Conservation (phyloP, 31 red algal genomes). For the Porphyra umbilicalis region DNA sequence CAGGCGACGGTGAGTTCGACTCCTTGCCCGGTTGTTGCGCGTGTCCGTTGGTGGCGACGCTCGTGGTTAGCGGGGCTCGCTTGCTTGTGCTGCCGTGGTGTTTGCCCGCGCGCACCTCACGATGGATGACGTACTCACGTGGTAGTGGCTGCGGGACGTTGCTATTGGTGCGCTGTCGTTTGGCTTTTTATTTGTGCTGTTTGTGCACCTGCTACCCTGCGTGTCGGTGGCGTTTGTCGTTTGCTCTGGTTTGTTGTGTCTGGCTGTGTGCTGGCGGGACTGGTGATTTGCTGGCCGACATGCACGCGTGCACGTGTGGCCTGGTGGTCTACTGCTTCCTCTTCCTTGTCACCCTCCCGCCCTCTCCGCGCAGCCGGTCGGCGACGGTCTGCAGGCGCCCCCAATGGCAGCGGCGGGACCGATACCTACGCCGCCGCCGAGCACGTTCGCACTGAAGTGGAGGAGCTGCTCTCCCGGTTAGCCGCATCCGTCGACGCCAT, state of each 20-base stretch:
- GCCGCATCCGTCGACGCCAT: constrained; percentile 42
- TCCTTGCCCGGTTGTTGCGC: background rate
- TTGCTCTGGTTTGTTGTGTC: background rate
- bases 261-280: background rate
- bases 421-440: constrained; percentile 24
- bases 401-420: constrained; percentile 23
- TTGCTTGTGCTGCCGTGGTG: background rate
- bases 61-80: background rate
- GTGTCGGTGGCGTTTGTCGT: background rate
- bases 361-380: background rate
- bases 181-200: background rate
- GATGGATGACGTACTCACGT: background rate
- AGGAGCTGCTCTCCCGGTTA: constrained; percentile 51
- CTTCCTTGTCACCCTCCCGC: background rate
- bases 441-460: constrained; percentile 53
- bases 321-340: background rate
- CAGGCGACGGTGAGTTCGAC: background rate
- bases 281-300: background rate
- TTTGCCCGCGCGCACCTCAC: too few relatives aligned
- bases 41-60: background rate
- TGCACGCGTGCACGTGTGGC: too few relatives aligned
- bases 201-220: background rate
- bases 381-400: constrained; percentile 48
- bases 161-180: too few relatives aligned
- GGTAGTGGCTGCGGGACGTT: background rate